A percentile compares a stretch with the other conserved stretches of the same genome.
Conservation (phyloP, 495 filamentous ascomycete genomes). For the Oidiodendron maius region DNA sequence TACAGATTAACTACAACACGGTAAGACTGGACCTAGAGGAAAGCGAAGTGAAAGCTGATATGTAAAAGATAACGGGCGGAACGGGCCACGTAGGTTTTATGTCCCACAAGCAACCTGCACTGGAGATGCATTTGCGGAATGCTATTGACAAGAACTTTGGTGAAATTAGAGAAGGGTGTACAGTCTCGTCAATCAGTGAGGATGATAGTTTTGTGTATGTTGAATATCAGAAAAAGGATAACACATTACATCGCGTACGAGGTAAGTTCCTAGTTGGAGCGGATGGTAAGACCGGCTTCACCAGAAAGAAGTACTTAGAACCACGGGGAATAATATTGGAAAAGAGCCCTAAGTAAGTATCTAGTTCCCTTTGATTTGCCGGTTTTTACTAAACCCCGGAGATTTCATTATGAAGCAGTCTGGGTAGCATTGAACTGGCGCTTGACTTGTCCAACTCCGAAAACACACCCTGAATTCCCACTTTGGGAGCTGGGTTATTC, state of each 20-base stretch:
- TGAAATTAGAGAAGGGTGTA: conserved; percentile 1
- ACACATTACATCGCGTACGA: conserved; percentile 20
- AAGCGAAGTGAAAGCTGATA: no score
- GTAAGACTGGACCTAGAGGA: no score
- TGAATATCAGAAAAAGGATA: conserved; percentile 17
- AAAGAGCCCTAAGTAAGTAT: conserved; percentile 32
- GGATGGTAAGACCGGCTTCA: conserved; percentile 45
- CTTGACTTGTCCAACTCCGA: conserved; percentile 33
- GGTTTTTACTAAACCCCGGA: background rate
- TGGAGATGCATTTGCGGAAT: conserved; percentile 1
- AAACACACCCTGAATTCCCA: conserved; percentile 44
- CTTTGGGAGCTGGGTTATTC: conserved; percentile 45
- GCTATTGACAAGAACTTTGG: background rate
- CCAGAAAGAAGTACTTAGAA: conserved; percentile 43
- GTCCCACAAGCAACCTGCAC: conserved; percentile 2
- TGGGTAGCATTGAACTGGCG: conserved; percentile 49
- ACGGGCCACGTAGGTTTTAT: conserved; percentile 5
- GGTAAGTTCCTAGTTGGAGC: conserved; percentile 38
- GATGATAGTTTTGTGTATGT: background rate
- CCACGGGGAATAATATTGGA: conserved; percentile 30
- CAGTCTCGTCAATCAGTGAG: background rate
- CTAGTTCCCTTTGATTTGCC: background rate
- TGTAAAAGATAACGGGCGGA: conserved; percentile 6
- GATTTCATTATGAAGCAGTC: conserved; percentile 39
- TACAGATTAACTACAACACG: conserved; percentile 2